These are phyloP conservation scores for Adansonia grandidieri DNA, from an alignment of 441 rosid genomes.

Conservation along the genomic window DNA sequence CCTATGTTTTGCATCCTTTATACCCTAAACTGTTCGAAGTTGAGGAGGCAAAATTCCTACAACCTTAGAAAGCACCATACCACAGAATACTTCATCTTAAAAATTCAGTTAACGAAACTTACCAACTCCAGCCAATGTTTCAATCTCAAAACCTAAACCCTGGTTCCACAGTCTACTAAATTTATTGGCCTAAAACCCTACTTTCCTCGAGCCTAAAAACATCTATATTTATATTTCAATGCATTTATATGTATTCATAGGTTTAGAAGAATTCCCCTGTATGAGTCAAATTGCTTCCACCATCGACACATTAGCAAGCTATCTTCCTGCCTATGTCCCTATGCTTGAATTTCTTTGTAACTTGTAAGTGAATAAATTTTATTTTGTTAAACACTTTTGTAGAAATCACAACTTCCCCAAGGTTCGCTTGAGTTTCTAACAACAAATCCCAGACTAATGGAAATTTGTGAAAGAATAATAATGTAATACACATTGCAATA, in stretches of 20 bases:
- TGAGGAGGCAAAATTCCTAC: neutral
- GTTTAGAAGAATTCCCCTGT: neutral
- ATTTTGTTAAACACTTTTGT: neutral
- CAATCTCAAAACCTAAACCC: neutral
- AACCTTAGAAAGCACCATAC: neutral
- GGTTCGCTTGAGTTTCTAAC: neutral
- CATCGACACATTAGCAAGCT: neutral
- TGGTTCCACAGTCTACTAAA: neutral
- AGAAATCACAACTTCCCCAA: neutral
- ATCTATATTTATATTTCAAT: neutral
- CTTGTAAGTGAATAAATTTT: neutral
- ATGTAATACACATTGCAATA: neutral
- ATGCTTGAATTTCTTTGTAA: neutral
- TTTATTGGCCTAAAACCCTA: neutral
- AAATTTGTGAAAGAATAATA: slow-evolving; percentile 3
- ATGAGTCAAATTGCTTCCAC: neutral
- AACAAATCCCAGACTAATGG: neutral
- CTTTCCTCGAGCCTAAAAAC: neutral
- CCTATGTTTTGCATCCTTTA: neutral
- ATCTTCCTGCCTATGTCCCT: neutral
- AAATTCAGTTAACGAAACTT: neutral
- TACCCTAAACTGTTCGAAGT: neutral
- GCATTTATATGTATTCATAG: neutral
- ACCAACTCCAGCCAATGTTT: neutral
- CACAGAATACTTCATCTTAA: neutral